Evolutionary conservation across 2,329 filamentous ascomycete genomes (phyloP), one percentile per base, ranked within the genome.

Genomic region (Penicillium sp.): DNA sequence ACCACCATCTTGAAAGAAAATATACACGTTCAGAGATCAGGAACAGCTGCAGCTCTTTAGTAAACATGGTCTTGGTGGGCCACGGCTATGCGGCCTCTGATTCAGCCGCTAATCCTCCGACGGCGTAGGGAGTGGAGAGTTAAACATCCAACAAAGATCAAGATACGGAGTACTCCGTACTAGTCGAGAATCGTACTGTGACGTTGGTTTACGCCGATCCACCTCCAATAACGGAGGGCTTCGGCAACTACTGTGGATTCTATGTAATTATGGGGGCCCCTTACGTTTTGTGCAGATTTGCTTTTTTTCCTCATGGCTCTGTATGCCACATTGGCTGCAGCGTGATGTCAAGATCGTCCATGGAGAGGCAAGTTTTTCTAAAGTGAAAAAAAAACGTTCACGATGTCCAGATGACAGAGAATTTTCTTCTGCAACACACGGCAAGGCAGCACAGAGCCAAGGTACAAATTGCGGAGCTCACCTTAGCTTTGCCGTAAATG

Each of bases 1-100:
- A 43, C 3, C 16, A 45, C 40, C 58, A 64, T 62, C 2, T 47
- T 60, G 27, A n/a, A 21, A 16, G 31, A 31, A 31, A 43, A 27
- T 18, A 14, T 39, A 9, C 13, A 13, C 24, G 3, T 9, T 9
- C 27, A 22, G 18, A n/a, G 27, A 16, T 49, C 38, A 40, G 10
- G 38, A 18, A 40, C 8, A 40, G 38, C 38, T 40, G 7, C 4
- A 40, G 16, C 18, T 40, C n/a, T 40, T 40, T 9, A 40, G 16
- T 40, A 40, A 40, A 40, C 18, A 40, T 18, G 16, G 6, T 22
- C 38, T 18, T 16, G 18, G 38, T 40, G 38, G 38, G 7, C 21
- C 38, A 18, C 36, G n/a, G 36, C 14, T 16, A 14, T n/a, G 36
- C n/a, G 38, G 18, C 16, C 38, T n/a, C 38, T 21, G 18, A 21